Base-by-base conservation (phyloP, 345 rosid species). In the Gossypium bickii region DNA sequence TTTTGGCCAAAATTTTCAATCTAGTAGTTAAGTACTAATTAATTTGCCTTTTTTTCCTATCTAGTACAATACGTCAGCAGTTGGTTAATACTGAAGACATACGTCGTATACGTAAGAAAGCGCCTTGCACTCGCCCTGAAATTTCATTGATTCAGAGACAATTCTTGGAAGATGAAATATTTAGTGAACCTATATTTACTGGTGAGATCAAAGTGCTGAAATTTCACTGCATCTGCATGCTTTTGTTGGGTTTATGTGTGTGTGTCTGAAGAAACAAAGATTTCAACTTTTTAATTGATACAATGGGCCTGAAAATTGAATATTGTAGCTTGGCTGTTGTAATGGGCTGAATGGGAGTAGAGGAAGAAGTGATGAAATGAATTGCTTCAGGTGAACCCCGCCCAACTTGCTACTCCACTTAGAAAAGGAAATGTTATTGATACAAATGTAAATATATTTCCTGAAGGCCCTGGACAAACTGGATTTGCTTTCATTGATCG, bases 61-160 rank as follows among this genome's bases (percentile, higher is more conserved):
- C 22, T 78, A 95, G 99, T 81, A 78, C 85, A 20, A 95, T 96
- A 80, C 97, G 97, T 43, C 89, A 85, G 78, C 99, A 93, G 67
- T 78, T 96, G 85, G 90, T 85, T 60, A 89, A 81, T 81, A 90
- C 99, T 63, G 97, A 93, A 79, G 93, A 88, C 79, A 86, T 93
- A 81, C 97, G 95, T 41, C 99, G 99, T 70, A 79, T 88, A 66
- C 90, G 99, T 17, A 96, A 92, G 85, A 96, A 96, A 78, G 99
- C 99, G n/a, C 99, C 99, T 64, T 96, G 99, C 84, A 96, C 97
- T 72, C 74, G 83, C 69, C 74, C 88, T 61, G 99, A 96, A 84
- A 92, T 93, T 81, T 72, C 88, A 80, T 87, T 86, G 91, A 88
- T 96, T 79, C 92, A 86, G 84, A 89, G 96, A 72, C 96, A 88